These are phyloP conservation scores for Dalbergia cochinchinensis DNA, from an alignment of 306 rosid species.

Conservation along the genomic window DNA sequence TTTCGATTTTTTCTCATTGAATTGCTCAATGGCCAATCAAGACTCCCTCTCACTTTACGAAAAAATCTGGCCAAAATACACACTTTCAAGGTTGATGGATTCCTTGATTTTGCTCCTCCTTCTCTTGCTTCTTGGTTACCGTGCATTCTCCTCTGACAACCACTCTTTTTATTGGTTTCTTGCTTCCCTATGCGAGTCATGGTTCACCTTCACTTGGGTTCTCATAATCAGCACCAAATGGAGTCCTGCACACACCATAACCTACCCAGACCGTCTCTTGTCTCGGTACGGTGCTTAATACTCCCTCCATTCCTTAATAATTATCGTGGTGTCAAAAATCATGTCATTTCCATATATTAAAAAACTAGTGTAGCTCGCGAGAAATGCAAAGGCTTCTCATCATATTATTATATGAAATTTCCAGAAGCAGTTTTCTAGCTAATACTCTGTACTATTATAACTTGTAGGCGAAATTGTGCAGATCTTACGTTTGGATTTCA, in stretches of 20 bases:
- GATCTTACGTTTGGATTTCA: no score
- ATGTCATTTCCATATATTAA: no score
- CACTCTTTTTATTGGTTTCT: slow-evolving; percentile 53
- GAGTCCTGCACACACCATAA: slow-evolving; percentile 52
- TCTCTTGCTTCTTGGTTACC: slow-evolving; percentile 52
- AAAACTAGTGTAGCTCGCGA: no score
- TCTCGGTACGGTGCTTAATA: slow-evolving; percentile 29
- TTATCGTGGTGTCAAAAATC: no score
- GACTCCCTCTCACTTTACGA: slow-evolving; percentile 51
- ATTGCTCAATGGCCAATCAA: slow-evolving; percentile 9
- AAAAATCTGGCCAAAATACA: slow-evolving; percentile 21
- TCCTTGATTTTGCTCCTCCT: slow-evolving; percentile 50
- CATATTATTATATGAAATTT: no score
- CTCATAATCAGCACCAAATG: slow-evolving; percentile 49
- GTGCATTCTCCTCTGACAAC: slow-evolving; percentile 40
- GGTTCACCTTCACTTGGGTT: slow-evolving; percentile 64
- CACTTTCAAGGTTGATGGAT: slow-evolving; percentile 43
- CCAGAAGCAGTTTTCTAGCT: no score
- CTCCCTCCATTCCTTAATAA: no score
- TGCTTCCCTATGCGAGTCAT: slow-evolving; percentile 71
- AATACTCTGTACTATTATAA: no score
- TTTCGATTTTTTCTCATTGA: no score
- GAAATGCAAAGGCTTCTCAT: no score
- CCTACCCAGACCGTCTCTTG: slow-evolving; percentile 56
- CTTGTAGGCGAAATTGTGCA: no score